Conservation (phyloP, 441 rosid species). For the Macaranga tanarius region DNA sequence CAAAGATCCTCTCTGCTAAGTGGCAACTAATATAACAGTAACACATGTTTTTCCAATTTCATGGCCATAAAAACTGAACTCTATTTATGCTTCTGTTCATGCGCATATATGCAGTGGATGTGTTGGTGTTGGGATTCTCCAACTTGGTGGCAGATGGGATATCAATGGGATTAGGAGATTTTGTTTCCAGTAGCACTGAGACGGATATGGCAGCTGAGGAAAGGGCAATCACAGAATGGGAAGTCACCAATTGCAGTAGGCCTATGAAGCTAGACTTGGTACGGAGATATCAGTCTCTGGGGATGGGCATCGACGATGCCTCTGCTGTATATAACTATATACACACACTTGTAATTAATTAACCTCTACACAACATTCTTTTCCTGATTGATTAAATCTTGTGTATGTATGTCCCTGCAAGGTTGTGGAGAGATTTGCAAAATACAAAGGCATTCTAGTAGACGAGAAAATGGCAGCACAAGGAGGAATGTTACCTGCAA, state of each 20-base stretch:
- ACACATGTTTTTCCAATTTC: background rate
- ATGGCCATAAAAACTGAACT: background rate
- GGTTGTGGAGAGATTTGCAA: slow-evolving; percentile 37
- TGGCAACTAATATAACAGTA: slow-evolving; percentile 20
- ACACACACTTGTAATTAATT: too few species aligned
- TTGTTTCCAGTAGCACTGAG: slow-evolving; percentile 35
- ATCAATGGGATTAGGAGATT: slow-evolving; percentile 41
- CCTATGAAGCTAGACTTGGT: slow-evolving; percentile 25
- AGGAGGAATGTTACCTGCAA: slow-evolving; percentile 23
- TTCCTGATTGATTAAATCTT: too few species aligned
- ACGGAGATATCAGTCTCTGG: slow-evolving; percentile 31
- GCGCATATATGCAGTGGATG: slow-evolving; percentile 24
- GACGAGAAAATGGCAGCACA: slow-evolving; percentile 35
- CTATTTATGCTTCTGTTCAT: background rate
- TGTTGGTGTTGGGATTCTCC: slow-evolving; percentile 36
- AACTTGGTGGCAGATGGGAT: slow-evolving; percentile 44
- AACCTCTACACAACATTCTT: too few species aligned
- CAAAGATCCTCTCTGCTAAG: slow-evolving; percentile 32
- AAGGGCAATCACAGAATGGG: slow-evolving; percentile 32
- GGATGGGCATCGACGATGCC: slow-evolving; percentile 42
- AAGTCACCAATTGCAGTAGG: slow-evolving; percentile 23
- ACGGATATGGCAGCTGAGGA: slow-evolving; percentile 32
- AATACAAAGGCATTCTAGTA: slow-evolving; percentile 34
- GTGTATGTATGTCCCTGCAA: background rate
- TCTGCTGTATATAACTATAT: slow-evolving; percentile 17